Conservation (phyloP, 108 stramenopile species). For the Cyclostephanos tholiformis region DNA sequence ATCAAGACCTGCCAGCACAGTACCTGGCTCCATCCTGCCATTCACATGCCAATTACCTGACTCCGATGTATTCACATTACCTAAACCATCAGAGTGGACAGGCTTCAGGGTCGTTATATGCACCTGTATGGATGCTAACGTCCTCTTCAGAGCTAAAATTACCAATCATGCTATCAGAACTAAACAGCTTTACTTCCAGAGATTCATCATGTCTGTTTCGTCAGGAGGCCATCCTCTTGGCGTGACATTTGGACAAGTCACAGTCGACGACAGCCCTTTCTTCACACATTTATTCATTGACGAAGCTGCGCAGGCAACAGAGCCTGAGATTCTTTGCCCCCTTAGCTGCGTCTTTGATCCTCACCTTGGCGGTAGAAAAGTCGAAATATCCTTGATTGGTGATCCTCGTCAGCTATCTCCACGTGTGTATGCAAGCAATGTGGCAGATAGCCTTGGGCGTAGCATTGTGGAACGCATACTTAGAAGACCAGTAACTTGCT, state of each 20-base stretch:
- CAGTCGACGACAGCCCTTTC: constrained; percentile 42
- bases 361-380: constrained; percentile 49
- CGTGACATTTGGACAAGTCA: constrained; percentile 23
- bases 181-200: constrained; percentile 50
- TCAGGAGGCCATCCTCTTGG: constrained; percentile 22
- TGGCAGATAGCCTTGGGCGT: constrained; percentile 40
- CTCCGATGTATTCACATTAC: constrained; percentile 52
- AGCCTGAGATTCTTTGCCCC: constrained; percentile 70
- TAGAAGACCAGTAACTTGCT: constrained; percentile 55
- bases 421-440: constrained; percentile 46
- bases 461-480: constrained; percentile 72
- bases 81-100: constrained; percentile 48
- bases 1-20: constrained; percentile 51
- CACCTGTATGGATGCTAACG: constrained; percentile 70
- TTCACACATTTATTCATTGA: constrained; percentile 81
- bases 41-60: constrained; percentile 46
- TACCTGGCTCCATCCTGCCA: constrained; percentile 59
- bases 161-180: constrained; percentile 63
- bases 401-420: constrained; percentile 56
- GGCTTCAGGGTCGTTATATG: constrained; percentile 64
- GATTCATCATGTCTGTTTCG: constrained; percentile 14
- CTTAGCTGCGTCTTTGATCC: constrained; percentile 74
- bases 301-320: constrained; percentile 82
- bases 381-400: constrained; percentile 68
- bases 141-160: constrained; percentile 59